Base-by-base conservation (phyloP, 1,284 basidiomycete species). In the Pyrrhoderma lamaoense region DNA sequence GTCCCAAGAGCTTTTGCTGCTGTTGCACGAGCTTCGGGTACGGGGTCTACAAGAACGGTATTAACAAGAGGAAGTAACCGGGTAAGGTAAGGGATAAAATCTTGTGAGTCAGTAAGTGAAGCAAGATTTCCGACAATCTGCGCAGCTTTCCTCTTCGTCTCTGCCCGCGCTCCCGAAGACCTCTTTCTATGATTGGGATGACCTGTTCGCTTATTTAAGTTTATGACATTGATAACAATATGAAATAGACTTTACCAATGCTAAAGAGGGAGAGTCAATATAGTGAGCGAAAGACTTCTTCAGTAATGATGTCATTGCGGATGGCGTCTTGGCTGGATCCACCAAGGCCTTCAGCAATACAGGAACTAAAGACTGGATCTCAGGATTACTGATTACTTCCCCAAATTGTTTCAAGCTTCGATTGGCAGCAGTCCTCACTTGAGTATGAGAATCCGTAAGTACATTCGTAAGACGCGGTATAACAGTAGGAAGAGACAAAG, bases 271-370 rank as follows among this genome's bases (percentile, higher is more conserved):
- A 46, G 94, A 90, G 61, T 99, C 96, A 59, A 99, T 95, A 64
- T 97, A 98, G 65, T 99, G 96, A 69, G 93, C 90, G 69, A 99
- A 99, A 5, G 92, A 93, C 8, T 92, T 98, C 67, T 93, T 92
- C 55, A 99, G 75, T 35, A 99, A 73, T 0, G 86, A 77, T 22
- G 85, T 72, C 51, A 99, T 72, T 0, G 95, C 96, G 54, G 75
- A 82, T 8, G 88, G 79, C 4, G 93, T 99, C 72, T 94, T 97
- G 0, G 82, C 82, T 5, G 96, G 96, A 67, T 99, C 95, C 22
- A 97, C 93, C 59, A 99, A 77, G 1, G 96, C 96, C 67, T 94
- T 97, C 62, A 99, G 80, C 57, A 99, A 80, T 9, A 86, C 78
- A n/a, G 89, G 89, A 22, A 95, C 93, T 54, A 99, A 76, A 3